Percentiles rank a stretch among this genome's conserved stretches.
phyloP scores from a whole-genome alignment of 768 basidiomycete genomes.

The Tephrocybe sp. region DNA sequence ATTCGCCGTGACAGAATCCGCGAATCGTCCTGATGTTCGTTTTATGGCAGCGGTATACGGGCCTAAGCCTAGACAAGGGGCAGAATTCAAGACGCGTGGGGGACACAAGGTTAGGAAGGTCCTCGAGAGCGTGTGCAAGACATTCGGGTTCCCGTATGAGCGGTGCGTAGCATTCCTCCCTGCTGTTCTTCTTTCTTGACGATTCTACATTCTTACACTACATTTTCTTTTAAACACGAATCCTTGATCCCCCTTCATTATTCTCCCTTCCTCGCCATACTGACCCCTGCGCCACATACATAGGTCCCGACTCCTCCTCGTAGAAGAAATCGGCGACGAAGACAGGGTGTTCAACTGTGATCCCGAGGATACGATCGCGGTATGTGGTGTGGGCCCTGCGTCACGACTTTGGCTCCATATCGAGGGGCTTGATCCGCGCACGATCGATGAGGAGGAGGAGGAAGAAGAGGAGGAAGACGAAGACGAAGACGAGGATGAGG shows the following conservation, averaged over 20 bases:
- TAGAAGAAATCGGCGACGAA: conserved; percentile 1
- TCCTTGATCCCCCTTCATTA: background rate
- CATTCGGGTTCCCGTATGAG: conserved; percentile 33
- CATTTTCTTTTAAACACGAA: background rate
- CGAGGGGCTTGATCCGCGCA: background rate
- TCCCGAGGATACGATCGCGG: conserved; percentile 14
- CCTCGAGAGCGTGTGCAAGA: conserved; percentile 38
- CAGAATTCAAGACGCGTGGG: conserved; percentile 43
- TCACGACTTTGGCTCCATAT: conserved; percentile 9
- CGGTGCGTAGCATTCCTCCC: no score
- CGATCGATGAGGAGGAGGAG: background rate
- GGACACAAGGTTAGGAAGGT: conserved; percentile 42
- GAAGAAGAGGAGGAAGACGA: background rate
- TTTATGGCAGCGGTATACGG: conserved; percentile 30
- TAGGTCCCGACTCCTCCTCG: conserved; percentile 14
- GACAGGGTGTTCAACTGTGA: conserved; percentile 3
- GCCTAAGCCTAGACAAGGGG: conserved; percentile 18
- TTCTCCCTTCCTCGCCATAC: background rate
- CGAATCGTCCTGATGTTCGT: conserved; percentile 16
- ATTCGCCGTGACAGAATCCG: background rate
- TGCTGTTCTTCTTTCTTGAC: no score
- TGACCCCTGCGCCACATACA: background rate
- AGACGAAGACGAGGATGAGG: background rate
- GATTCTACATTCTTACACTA: conserved; percentile 3
- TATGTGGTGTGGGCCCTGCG: conserved; percentile 6